A percentile compares a stretch with the other conserved stretches of the same genome.
Conservation (phyloP, 2,329 filamentous ascomycete genomes). For the Dactylellina cionopaga region DNA sequence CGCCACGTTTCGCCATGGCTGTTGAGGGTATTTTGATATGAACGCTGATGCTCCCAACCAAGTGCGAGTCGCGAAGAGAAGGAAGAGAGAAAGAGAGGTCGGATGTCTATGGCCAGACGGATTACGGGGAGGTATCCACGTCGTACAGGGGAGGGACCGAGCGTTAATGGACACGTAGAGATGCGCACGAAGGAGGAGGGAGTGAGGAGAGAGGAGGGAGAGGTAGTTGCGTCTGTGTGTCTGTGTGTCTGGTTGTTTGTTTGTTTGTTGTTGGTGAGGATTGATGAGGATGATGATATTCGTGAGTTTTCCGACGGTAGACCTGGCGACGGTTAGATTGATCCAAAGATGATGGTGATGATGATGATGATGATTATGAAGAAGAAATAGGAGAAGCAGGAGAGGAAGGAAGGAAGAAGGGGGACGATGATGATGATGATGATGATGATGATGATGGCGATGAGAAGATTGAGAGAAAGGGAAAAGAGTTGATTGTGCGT, state of each 20-base stretch:
- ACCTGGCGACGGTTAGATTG: too few relatives aligned
- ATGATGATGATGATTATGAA: neutral
- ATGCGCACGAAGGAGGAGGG: too few relatives aligned
- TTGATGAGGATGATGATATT: too few relatives aligned
- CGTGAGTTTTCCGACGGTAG: too few relatives aligned
- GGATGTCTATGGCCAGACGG: constrained; percentile 1
- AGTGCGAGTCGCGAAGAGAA: neutral
- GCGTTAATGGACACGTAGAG: neutral
- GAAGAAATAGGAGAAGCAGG: neutral
- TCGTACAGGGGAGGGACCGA: neutral
- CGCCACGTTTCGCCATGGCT: constrained; percentile 48
- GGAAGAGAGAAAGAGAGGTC: neutral
- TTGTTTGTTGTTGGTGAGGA: too few relatives aligned
- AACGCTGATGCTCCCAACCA: neutral
- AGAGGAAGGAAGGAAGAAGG: neutral
- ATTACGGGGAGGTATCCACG: neutral
- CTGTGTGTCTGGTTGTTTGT: too few relatives aligned
- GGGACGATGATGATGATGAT: constrained; percentile 8
- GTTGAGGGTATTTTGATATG: neutral
- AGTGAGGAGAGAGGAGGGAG: neutral
- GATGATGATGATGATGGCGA: constrained; percentile 5
- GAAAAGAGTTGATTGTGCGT: neutral
- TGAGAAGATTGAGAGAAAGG: constrained; percentile 11
- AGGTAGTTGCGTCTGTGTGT: too few relatives aligned
- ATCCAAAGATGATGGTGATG: neutral